Evolutionary conservation across 257 asterid species (phyloP).

Genomic region (Agastache rugosa): DNA sequence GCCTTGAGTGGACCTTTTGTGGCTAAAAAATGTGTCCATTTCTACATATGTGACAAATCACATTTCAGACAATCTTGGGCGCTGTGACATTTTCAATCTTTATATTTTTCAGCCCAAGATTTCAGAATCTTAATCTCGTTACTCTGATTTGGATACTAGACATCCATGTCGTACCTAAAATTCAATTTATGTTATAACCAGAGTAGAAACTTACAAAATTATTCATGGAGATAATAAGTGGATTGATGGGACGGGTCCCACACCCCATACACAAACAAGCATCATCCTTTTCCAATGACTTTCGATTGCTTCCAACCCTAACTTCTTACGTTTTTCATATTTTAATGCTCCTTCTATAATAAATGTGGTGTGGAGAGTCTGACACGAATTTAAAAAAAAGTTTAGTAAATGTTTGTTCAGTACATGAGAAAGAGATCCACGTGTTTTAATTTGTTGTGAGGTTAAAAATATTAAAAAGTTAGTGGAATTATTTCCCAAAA

Average conservation of each 20-base stretch:
- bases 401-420: too few relatives aligned
- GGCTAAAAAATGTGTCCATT: conserved; percentile 27
- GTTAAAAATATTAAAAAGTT: too few relatives aligned
- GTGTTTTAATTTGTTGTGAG: too few relatives aligned
- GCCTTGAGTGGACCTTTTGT: conserved; percentile 30
- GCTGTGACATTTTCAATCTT: conserved; percentile 23
- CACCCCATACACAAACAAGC: neutral
- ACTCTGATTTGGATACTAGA: conserved; percentile 11
- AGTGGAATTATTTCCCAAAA: too few relatives aligned
- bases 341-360: too few relatives aligned
- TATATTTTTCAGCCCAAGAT: conserved; percentile 8
- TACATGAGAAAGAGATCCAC: too few relatives aligned
- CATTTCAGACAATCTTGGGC: conserved; percentile 35
- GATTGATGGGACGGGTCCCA: neutral
- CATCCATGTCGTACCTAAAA: conserved; percentile 10
- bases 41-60: conserved; percentile 38
- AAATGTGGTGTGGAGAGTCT: too few relatives aligned
- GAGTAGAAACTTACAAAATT: neutral
- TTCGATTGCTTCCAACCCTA: neutral
- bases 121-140: neutral
- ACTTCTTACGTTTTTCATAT: too few relatives aligned
- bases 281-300: neutral
- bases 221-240: neutral
- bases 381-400: too few relatives aligned
- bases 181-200: conserved; percentile 1